Conservation (phyloP, 441 rosid species). For the Hura crepitans region DNA sequence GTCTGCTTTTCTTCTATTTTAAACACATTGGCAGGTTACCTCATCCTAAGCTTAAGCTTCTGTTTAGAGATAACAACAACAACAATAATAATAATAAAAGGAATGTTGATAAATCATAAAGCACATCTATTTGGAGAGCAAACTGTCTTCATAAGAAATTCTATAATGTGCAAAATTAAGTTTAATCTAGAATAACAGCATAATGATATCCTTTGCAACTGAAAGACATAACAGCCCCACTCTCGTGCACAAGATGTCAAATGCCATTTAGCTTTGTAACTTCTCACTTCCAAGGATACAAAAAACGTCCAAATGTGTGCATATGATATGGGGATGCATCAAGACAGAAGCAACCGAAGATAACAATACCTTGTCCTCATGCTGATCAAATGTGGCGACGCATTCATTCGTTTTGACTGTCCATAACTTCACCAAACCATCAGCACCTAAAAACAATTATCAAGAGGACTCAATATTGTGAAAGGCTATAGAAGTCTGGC, state of each 20-base stretch:
- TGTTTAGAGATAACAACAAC: background rate
- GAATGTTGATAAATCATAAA: background rate
- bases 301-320: background rate
- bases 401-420: constrained; percentile 80
- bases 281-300: background rate
- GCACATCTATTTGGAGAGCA: background rate
- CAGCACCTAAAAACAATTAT: constrained; percentile 56
- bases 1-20: background rate
- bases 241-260: background rate
- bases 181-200: background rate
- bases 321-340: background rate
- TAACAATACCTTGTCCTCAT: constrained; percentile 76
- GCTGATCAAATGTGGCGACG: constrained; percentile 83
- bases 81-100: too few species aligned
- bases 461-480: constrained; percentile 16
- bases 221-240: background rate
- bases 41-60: background rate
- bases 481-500: background rate
- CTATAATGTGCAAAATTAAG: too few species aligned
- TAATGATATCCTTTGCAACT: background rate
- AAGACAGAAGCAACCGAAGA: background rate
- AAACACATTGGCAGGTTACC: background rate
- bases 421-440: constrained; percentile 94
- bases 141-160: background rate
- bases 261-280: background rate